Evolutionary conservation across 1,284 basidiomycete species (phyloP), one percentile per base, ranked within the genome.

Genomic region (Moniliella sp.): DNA sequence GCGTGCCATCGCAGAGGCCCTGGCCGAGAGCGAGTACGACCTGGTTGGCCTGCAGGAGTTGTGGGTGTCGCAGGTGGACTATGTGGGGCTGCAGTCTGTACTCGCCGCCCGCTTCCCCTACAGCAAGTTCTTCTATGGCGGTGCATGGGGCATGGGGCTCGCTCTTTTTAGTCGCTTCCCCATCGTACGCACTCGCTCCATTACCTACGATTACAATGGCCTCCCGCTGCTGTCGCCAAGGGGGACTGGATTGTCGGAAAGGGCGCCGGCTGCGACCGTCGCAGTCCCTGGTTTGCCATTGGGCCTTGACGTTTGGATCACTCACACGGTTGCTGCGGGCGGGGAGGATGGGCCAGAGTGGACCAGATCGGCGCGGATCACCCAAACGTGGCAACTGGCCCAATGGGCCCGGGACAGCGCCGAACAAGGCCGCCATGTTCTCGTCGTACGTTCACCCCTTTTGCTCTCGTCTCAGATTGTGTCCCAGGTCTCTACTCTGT

Each of bases 181-280:
- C 0, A 78, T 99, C 37, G 60, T 79, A 11, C 68, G 72, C 4
- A 74, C 78, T 12, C 71, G 73, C 5, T 74, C 83, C 5, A 69
- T 78, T 18, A 78, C 84, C 0, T 99, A 93, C 57, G 74, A 78
- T 3, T 67, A 97, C 30, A 86, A 84, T 40, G 91, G 91, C 4
- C 71, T 75, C 88, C 91, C 0, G 69, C 78, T 8, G 78, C 91
- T 42, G 79, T 86, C n/a, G 65, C 71, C 27, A 78, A 73, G 18
- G 88, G 88, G 14, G 91, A 99, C 63, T 99, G 86, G 75, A 88
- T 86, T 55, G 88, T 91, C 9, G 91, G 88, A 35, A 99, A 99
- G 61, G 80, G 81, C 1, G 81, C 79, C 25, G 81, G 76, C 1
- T 78, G 69, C 79, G 16, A 69, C 80, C 5, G 60, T 97, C 28